phyloP scores from a whole-genome alignment of 2,329 filamentous ascomycete species.

The Huntiella decipiens region DNA sequence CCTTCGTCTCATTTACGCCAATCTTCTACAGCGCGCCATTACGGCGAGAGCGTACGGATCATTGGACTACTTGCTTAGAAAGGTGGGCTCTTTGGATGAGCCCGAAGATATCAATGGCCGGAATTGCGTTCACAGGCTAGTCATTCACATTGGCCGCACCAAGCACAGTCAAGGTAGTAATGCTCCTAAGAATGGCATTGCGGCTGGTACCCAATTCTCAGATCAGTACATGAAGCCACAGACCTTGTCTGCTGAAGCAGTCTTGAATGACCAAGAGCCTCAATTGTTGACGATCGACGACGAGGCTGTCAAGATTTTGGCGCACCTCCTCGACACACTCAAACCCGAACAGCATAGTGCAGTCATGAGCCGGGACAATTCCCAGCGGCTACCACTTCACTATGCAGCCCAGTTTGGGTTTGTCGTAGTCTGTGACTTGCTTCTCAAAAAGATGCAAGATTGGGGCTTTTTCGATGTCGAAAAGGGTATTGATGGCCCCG shows the following conservation, averaged over 20 bases:
- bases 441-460: slow-evolving; percentile 74
- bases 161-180: slow-evolving; percentile 21
- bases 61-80: slow-evolving; percentile 50
- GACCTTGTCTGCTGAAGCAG: slow-evolving; percentile 18
- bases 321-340: slow-evolving; percentile 47
- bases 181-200: slow-evolving; percentile 4
- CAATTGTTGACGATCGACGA: slow-evolving; percentile 50
- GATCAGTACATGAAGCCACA: slow-evolving; percentile 54
- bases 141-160: slow-evolving; percentile 80
- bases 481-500: slow-evolving; percentile 65
- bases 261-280: slow-evolving; percentile 46
- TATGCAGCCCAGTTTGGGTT: slow-evolving; percentile 93
- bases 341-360: slow-evolving; percentile 46
- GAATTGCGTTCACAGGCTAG: slow-evolving; percentile 80
- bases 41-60: slow-evolving; percentile 48
- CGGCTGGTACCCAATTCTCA: slow-evolving; percentile 9
- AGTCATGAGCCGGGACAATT: slow-evolving; percentile 51
- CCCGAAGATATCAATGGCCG: slow-evolving; percentile 83
- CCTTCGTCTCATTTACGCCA: slow-evolving; percentile 52
- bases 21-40: slow-evolving; percentile 60
- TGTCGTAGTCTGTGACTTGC: slow-evolving; percentile 68
- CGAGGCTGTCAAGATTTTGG: slow-evolving; percentile 51
- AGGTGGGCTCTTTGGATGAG: slow-evolving; percentile 58
- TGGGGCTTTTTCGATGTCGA: slow-evolving; percentile 77
- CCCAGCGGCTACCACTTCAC: slow-evolving; percentile 72